phyloP scores from a whole-genome alignment of 768 basidiomycete species.

The Tremella mesenterica region DNA sequence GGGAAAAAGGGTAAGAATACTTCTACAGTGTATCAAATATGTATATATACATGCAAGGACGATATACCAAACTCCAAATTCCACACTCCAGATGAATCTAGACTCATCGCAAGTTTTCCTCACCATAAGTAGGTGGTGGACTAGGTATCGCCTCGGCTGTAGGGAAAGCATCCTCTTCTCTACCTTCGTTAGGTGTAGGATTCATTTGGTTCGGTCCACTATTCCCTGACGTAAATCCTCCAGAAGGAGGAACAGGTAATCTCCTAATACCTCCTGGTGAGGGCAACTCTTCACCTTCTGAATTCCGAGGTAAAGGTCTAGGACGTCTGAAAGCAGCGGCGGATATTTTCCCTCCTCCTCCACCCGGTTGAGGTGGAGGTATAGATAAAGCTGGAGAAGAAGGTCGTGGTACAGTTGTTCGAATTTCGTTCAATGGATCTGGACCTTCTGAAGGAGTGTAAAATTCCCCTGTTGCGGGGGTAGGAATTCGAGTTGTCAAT shows the following conservation, averaged over 20 bases:
- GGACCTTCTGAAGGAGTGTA: slow-evolving; percentile 10
- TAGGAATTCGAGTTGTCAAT: not conserved
- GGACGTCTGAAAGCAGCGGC: slow-evolving; percentile 31
- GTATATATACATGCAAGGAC: too few relatives aligned
- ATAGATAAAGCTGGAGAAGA: not conserved
- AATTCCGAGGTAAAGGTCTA: slow-evolving; percentile 6
- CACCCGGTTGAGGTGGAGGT: not conserved
- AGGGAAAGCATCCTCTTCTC: too few relatives aligned
- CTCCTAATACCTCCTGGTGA: slow-evolving; percentile 3
- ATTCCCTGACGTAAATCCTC: not conserved
- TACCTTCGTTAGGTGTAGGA: too few relatives aligned
- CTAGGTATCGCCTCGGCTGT: not conserved
- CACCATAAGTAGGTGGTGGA: not conserved
- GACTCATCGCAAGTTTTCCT: too few relatives aligned
- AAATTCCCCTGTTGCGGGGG: slow-evolving; percentile 6
- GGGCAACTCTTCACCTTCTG: slow-evolving; percentile 2
- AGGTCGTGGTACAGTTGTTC: too few relatives aligned
- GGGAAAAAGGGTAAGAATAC: too few relatives aligned
- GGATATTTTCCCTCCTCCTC: slow-evolving; percentile 29
- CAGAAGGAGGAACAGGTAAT: slow-evolving; percentile 24
- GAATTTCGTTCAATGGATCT: not conserved
- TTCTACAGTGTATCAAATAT: too few relatives aligned
- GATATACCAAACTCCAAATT: too few relatives aligned
- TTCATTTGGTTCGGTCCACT: too few relatives aligned
- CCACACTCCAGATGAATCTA: too few relatives aligned